Conservation (phyloP, 2,329 filamentous ascomycete species). For the Monilinia laxa region DNA sequence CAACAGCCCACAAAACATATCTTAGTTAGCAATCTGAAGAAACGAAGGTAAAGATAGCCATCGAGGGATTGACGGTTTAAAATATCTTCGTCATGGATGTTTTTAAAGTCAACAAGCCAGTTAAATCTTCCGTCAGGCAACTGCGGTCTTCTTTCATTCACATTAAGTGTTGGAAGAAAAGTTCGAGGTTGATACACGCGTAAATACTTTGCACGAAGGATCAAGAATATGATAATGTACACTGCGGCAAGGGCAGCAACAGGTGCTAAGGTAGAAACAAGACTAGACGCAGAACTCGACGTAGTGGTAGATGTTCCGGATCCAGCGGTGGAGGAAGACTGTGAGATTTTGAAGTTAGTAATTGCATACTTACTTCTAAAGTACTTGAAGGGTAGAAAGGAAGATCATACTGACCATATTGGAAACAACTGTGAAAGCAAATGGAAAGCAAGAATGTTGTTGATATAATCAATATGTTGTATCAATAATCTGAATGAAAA, state of each 20-base stretch:
- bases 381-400: background rate
- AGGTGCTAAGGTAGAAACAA: slow-evolving; percentile 51
- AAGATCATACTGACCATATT: background rate
- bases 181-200: slow-evolving; percentile 55
- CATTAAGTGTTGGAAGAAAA: slow-evolving; percentile 51
- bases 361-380: background rate
- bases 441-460: background rate
- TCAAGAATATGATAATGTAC: slow-evolving; percentile 47
- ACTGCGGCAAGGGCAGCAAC: slow-evolving; percentile 46
- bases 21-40: slow-evolving; percentile 72
- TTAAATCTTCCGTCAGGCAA: slow-evolving; percentile 60
- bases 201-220: slow-evolving; percentile 48
- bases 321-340: slow-evolving; percentile 3
- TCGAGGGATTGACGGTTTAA: slow-evolving; percentile 90
- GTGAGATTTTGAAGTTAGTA: slow-evolving; percentile 1
- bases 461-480: background rate
- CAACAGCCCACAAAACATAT: slow-evolving; percentile 79
- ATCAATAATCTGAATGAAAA: background rate
- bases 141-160: slow-evolving; percentile 55
- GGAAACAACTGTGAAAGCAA: background rate
- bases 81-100: slow-evolving; percentile 70
- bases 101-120: slow-evolving; percentile 66
- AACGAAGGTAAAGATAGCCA: slow-evolving; percentile 86
- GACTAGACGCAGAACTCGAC: slow-evolving; percentile 39
- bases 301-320: slow-evolving; percentile 12